Evolutionary conservation across 768 basidiomycete genomes (phyloP).

Genomic region (Mycena amicta): DNA sequence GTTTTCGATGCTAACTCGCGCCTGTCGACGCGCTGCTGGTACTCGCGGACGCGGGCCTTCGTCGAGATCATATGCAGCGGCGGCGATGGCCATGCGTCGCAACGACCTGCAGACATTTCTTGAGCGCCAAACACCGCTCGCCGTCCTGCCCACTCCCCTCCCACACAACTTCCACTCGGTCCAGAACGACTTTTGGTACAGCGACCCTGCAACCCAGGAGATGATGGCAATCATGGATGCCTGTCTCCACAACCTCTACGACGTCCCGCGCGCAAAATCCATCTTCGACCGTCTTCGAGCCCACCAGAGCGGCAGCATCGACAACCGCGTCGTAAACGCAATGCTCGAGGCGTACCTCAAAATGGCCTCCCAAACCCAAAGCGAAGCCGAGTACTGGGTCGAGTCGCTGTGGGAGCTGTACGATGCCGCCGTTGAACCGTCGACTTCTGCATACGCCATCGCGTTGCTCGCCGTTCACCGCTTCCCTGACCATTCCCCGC

Average conservation of each 20-base stretch:
- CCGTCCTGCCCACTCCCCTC: conserved; percentile 68
- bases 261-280: conserved; percentile 73
- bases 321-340: conserved; percentile 62
- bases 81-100: conserved; percentile 11
- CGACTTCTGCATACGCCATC: conserved; percentile 63
- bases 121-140: conserved; percentile 47
- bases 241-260: conserved; percentile 74
- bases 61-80: conserved; percentile 2
- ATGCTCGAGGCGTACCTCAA: conserved; percentile 67
- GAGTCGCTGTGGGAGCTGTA: conserved; percentile 66
- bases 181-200: conserved; percentile 56
- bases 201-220: conserved; percentile 68
- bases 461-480: conserved; percentile 64
- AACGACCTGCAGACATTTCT: conserved; percentile 56
- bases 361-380: conserved; percentile 49
- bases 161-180: conserved; percentile 47
- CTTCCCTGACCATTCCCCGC: conserved; percentile 35
- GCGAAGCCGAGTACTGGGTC: conserved; percentile 59
- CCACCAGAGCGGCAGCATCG: conserved; percentile 33
- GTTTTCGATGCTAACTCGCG: background rate
- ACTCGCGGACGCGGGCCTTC: background rate
- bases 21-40: background rate
- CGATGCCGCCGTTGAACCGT: conserved; percentile 56
- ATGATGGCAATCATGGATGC: conserved; percentile 79
- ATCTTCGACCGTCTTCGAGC: conserved; percentile 68